Evolutionary conservation across 2,329 filamentous ascomycete species (phyloP), one percentile per base, ranked within the genome.

Genomic region (Penicillium sp.): DNA sequence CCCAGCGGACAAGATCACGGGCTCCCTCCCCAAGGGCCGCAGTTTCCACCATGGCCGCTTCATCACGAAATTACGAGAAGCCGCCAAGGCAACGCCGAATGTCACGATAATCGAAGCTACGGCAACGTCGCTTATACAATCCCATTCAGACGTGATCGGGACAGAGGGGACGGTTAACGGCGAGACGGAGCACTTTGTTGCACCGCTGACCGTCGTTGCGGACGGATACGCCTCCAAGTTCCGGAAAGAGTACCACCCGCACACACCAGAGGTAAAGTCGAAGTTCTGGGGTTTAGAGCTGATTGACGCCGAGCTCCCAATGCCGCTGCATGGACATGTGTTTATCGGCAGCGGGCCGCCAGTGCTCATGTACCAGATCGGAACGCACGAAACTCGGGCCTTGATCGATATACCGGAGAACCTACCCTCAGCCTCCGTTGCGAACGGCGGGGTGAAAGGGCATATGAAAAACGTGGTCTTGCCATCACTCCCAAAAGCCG

Each of bases 281-380:
- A 94, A 91, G 75, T 99, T 99, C 77, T 97, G 90, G 78, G 94
- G 88, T 11, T 83, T 99, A 33, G 93, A 99, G 72, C 82, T 99
- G 61, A 89, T 94, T 68, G 92, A 97, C 71, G 90, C 89, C 56
- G 81, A 86, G 23, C 83, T 97, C 9, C 90, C 91, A 2, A 79
- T 83, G 52, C 83, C 86, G 1, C 79, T 85, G 60, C 90, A 90
- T 70, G 94, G 93, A 20, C 91, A 96, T 73, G 93, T 99, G 62
- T 80, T 97, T 55, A 88, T 99, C 60, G 87, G 87, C 65, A 83
- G 90, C 61, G 82, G 84, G 47, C 79, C 85, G 0, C 93, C 94
- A 0, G 85, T 96, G 33, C 85, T 99, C 23, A 83, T 99, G 58
- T 99, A 99, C 79, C 94, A 97, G 76, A 99, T 99, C 70, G 93